These are phyloP conservation scores for Cyclaneusma minus DNA, from an alignment of 2,329 filamentous ascomycete genomes.

Conservation along the genomic window DNA sequence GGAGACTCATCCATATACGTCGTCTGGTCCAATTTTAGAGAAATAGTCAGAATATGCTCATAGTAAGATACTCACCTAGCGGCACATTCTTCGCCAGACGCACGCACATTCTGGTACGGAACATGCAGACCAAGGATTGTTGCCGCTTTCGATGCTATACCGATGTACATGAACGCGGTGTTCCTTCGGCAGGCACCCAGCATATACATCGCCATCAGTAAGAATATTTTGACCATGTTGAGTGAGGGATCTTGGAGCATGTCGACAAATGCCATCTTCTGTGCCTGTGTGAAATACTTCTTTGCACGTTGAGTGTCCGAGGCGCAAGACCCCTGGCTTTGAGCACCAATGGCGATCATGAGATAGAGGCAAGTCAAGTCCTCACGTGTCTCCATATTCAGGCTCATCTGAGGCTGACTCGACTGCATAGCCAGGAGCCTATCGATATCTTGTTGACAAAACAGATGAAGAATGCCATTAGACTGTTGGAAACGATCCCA, in stretches of 20 bases:
- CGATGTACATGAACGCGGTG: slow-evolving; percentile 47
- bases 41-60: too few relatives aligned
- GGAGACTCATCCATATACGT: slow-evolving; percentile 29
- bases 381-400: too few relatives aligned
- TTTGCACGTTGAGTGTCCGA: slow-evolving; percentile 18
- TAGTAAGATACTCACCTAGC: too few relatives aligned
- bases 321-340: slow-evolving; percentile 22
- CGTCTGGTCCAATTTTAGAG: slow-evolving; percentile 19
- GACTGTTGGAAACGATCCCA: too few relatives aligned
- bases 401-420: background rate
- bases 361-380: slow-evolving; percentile 20
- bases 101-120: slow-evolving; percentile 15
- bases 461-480: background rate
- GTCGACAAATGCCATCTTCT: slow-evolving; percentile 29
- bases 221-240: slow-evolving; percentile 33
- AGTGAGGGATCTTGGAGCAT: slow-evolving; percentile 38
- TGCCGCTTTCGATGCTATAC: slow-evolving; percentile 40
- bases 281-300: slow-evolving; percentile 31
- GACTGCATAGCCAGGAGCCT: background rate
- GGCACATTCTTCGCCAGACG: background rate
- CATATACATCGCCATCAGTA: slow-evolving; percentile 44
- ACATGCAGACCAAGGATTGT: slow-evolving; percentile 39
- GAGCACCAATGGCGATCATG: slow-evolving; percentile 35
- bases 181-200: slow-evolving; percentile 41
- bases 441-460: background rate